A percentile compares a stretch with the other conserved stretches of the same genome.
phyloP scores from a whole-genome alignment of 75 land plant species.

The Azolla pinnata region DNA sequence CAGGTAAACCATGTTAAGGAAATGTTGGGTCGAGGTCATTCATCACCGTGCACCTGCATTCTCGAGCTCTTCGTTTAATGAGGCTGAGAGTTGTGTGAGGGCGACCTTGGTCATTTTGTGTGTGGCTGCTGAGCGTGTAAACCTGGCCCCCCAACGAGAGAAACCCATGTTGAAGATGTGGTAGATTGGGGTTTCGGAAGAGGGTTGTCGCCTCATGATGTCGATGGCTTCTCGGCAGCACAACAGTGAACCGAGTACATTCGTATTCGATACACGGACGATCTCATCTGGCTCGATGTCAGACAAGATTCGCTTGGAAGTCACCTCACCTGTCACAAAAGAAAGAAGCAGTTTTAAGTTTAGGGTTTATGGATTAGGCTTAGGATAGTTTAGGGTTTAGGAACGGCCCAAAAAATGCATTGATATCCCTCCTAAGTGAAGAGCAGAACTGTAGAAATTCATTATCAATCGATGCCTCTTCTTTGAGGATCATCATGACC shows the following conservation, averaged over 20 bases:
- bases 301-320: slow-evolving; percentile 17
- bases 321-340: slow-evolving; percentile 23
- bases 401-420: too few species aligned
- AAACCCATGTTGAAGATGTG: slow-evolving; percentile 36
- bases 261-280: slow-evolving; percentile 17
- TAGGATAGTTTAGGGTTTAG: too few species aligned
- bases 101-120: slow-evolving; percentile 27
- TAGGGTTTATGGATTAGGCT: too few species aligned
- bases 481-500: too few species aligned
- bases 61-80: slow-evolving; percentile 18
- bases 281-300: slow-evolving; percentile 25
- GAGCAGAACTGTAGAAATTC: too few species aligned
- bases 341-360: background rate
- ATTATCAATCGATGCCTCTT: too few species aligned
- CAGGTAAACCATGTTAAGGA: too few species aligned
- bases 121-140: slow-evolving; percentile 25
- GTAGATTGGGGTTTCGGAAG: slow-evolving; percentile 13
- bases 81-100: slow-evolving; percentile 20
- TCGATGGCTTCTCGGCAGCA: slow-evolving; percentile 31
- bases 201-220: slow-evolving; percentile 17
- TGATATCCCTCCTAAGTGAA: too few species aligned
- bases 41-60: slow-evolving; percentile 30
- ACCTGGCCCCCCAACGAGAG: slow-evolving; percentile 28
- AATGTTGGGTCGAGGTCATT: too few species aligned
- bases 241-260: slow-evolving; percentile 24